These are phyloP conservation scores for Prunus persica DNA, from an alignment of 306 rosid genomes.

Conservation along the genomic window DNA sequence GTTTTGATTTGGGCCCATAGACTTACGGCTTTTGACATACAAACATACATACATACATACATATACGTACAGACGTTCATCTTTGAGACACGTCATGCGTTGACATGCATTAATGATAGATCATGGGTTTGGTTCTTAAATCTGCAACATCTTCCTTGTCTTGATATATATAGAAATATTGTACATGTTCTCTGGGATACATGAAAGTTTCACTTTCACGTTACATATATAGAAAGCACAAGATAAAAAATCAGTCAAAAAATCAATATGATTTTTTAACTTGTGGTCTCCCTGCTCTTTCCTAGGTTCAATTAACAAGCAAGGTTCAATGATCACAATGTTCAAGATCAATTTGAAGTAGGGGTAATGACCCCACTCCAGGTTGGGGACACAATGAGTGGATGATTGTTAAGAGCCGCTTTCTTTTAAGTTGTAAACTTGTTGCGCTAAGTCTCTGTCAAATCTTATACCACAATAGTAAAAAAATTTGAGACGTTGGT, in stretches of 20 bases:
- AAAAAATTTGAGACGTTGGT: background rate
- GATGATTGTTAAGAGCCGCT: background rate
- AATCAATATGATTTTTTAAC: too few species aligned
- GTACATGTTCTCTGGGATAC: background rate
- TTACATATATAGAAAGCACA: background rate
- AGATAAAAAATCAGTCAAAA: background rate
- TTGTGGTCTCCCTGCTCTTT: background rate
- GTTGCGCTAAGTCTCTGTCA: background rate
- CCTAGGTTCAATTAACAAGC: background rate
- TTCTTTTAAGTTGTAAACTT: background rate
- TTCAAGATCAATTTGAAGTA: background rate
- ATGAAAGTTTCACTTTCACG: background rate
- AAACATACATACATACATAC: too few species aligned
- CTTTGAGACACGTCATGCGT: background rate
- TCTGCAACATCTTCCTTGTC: slow-evolving; percentile 3
- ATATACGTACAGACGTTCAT: background rate
- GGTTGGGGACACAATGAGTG: background rate
- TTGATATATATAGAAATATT: background rate
- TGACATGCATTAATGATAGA: background rate
- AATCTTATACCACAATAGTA: background rate
- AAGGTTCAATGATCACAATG: background rate
- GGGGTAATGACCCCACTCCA: background rate
- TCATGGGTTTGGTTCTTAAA: background rate
- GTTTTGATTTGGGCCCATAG: slow-evolving; percentile 3
- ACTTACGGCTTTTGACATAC: background rate